Base-by-base conservation (phyloP, 75 land plant species). In the Cupressus sempervirens region DNA sequence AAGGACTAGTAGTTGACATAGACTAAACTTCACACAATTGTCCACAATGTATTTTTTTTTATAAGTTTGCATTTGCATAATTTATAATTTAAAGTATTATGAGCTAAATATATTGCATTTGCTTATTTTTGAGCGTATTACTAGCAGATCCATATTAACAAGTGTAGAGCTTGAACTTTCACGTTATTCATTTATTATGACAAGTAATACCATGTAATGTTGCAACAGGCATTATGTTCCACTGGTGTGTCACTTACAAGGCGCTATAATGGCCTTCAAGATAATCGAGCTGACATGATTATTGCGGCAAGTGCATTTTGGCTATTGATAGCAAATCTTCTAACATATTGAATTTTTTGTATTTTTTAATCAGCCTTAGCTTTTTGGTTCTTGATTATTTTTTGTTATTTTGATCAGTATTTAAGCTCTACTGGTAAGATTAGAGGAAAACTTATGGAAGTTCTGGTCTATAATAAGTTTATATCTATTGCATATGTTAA, bases 181-280 rank as follows among this genome's bases (percentile, higher is more conserved):
- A 20, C 30, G 29, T 14, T 1, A 8, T 48, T 13, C n/a, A 10
- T 29, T 36, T 40, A 52, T 52, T 82, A 84, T 50, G 52, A 74
- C 35, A 70, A 30, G 74, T 70, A 13, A 70, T 70, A 29, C 3
- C 13, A 32, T 70, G 32, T 70, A 32, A 30, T 32, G 14, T 70
- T 70, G 74, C n/a, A 89, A 86, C 86, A 95, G 96, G 96, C 96
- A 77, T 88, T 95, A 75, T 95, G 94, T 84, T 86, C 84, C 46
- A 83, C 89, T 80, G 91, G 90, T 3, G 81, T 91, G 86, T 54
- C 91, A 81, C 86, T 76, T 83, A 2, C 89, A 84, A 88, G 94
- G 88, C 91, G 93, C 58, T 86, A 88, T 36, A 92, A 93, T 89
- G 97, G 97, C n/a, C 87, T 95, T 50, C 86, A 84, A 88, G 80